These are phyloP conservation scores for Leishmania major DNA, from an alignment of 208 protist species.

Conservation along the genomic window DNA sequence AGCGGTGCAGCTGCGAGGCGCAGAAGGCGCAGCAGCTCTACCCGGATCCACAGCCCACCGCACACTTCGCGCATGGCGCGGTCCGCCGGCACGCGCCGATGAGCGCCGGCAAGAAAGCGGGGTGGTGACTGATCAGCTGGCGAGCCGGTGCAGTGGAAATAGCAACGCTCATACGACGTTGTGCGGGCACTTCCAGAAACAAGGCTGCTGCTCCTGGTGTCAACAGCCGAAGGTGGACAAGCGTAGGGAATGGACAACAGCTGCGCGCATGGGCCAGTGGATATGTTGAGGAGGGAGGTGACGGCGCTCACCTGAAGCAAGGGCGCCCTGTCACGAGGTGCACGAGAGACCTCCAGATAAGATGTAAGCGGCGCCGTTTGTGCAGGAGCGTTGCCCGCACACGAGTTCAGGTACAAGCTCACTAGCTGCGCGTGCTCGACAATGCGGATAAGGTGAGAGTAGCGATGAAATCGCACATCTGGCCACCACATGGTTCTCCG, in stretches of 20 bases:
- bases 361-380: conserved; percentile 2
- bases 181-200: conserved; percentile 8
- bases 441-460: conserved; percentile 38
- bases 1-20: conserved; percentile 34
- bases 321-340: conserved; percentile 5
- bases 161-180: conserved; percentile 5
- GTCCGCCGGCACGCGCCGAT: conserved; percentile 19
- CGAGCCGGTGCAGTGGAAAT: neutral
- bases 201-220: conserved; percentile 5
- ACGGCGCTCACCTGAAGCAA: conserved; percentile 35
- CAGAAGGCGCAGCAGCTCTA: conserved; percentile 46
- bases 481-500: conserved; percentile 61
- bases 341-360: conserved; percentile 12
- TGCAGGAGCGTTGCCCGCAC: neutral
- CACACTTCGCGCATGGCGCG: conserved; percentile 35
- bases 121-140: conserved; percentile 18
- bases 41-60: conserved; percentile 45
- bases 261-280: conserved; percentile 45
- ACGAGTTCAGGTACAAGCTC: conserved; percentile 23
- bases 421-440: conserved; percentile 47
- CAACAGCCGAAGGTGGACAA: conserved; percentile 23
- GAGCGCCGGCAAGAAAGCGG: conserved; percentile 6
- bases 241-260: conserved; percentile 46
- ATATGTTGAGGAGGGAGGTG: conserved; percentile 44
- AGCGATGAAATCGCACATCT: conserved; percentile 33